phyloP scores from a whole-genome alignment of 768 basidiomycete species.

The Xerocomellus amylosporus region DNA sequence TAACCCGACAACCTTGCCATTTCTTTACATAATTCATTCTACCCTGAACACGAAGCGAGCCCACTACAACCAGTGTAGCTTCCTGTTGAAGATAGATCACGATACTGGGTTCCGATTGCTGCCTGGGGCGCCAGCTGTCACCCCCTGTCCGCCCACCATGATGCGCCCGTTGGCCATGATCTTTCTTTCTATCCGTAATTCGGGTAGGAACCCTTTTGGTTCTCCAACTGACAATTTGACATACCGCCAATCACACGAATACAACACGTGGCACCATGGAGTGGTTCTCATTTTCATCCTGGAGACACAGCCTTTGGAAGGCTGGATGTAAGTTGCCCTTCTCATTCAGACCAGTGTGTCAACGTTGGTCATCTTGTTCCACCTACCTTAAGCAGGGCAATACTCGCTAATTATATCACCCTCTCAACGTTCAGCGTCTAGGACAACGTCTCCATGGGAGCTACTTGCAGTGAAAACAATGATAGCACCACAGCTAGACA shows the following conservation, averaged over 20 bases:
- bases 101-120: background rate
- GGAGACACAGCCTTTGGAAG: background rate
- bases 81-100: background rate
- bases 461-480: background rate
- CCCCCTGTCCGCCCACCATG: background rate
- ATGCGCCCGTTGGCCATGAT: background rate
- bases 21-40: background rate
- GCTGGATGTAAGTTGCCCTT: background rate
- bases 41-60: background rate
- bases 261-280: background rate
- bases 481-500: background rate
- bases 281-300: background rate
- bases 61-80: background rate
- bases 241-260: too few relatives aligned
- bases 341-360: too few relatives aligned
- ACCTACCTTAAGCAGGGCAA: background rate
- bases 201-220: background rate
- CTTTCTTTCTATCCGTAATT: background rate
- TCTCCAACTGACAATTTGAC: background rate
- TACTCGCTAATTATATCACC: background rate
- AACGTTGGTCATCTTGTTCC: too few relatives aligned
- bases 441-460: slow-evolving; percentile 7
- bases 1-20: background rate
- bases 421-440: background rate
- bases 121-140: background rate